Evolutionary conservation across 1,284 basidiomycete species (phyloP).

Genomic region (Ganoderma lucidum): DNA sequence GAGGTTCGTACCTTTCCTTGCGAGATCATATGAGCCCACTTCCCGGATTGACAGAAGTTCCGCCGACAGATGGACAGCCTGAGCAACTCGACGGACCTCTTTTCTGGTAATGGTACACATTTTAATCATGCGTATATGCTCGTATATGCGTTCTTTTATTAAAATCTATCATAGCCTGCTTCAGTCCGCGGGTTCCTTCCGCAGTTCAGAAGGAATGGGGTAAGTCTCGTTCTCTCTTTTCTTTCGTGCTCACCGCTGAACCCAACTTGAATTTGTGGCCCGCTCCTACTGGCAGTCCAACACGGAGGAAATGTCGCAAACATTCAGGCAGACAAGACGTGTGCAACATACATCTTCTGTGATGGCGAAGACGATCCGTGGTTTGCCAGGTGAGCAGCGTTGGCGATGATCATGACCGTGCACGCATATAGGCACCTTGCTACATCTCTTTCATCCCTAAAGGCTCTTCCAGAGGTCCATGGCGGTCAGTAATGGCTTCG

Average conservation of each 20-base stretch:
- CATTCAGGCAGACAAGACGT: neutral
- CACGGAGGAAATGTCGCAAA: constrained; percentile 12
- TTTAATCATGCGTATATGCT: neutral
- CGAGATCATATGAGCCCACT: no score
- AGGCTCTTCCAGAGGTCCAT: constrained; percentile 22
- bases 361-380: constrained; percentile 26
- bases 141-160: neutral
- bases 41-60: no score
- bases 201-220: constrained; percentile 10
- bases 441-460: neutral
- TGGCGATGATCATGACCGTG: no score
- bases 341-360: constrained; percentile 19
- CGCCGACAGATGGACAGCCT: constrained; percentile 3
- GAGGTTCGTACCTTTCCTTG: no score
- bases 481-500: constrained; percentile 10
- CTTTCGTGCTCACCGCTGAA: neutral
- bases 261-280: no score
- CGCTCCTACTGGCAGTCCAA: no score
- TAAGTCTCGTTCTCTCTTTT: neutral
- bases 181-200: constrained; percentile 15
- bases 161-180: constrained; percentile 9
- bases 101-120: constrained; percentile 2
- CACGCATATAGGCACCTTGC: neutral
- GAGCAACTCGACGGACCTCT: neutral
- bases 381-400: constrained; percentile 19